phyloP scores from a whole-genome alignment of 352 stramenopile species.

The Globisporangium paddicum region DNA sequence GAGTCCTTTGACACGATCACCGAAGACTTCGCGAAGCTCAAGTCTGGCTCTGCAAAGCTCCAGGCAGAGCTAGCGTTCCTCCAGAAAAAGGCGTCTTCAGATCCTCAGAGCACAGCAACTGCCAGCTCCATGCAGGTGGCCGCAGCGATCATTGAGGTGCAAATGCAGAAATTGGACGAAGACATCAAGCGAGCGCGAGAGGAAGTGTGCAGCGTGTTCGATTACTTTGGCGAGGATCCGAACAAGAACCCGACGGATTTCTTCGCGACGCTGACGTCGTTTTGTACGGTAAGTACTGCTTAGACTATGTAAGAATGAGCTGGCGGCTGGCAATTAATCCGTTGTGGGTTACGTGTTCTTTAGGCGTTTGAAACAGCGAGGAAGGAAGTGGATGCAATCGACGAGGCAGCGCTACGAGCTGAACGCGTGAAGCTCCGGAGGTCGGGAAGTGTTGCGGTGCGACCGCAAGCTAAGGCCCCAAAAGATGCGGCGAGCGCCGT shows the following conservation, averaged over 20 bases:
- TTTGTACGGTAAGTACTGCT: conserved; percentile 43
- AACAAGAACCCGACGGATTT: conserved; percentile 67
- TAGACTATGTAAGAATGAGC: neutral
- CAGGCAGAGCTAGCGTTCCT: conserved; percentile 39
- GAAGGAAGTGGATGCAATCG: conserved; percentile 62
- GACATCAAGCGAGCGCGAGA: conserved; percentile 35
- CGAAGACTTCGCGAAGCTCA: conserved; percentile 58
- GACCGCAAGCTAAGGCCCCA: neutral
- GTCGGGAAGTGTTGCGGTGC: conserved; percentile 10
- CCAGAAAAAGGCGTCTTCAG: conserved; percentile 27
- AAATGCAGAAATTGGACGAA: conserved; percentile 39
- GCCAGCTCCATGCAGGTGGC: conserved; percentile 31
- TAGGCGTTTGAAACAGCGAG: conserved; percentile 62
- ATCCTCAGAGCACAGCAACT: neutral
- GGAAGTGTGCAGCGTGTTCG: conserved; percentile 68
- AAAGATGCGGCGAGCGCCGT: neutral
- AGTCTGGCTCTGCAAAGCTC: conserved; percentile 42
- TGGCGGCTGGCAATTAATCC: neutral
- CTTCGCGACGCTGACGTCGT: conserved; percentile 79
- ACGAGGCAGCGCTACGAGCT: conserved; percentile 45
- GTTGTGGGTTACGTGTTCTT: neutral
- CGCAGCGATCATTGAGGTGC: conserved; percentile 30
- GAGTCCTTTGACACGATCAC: conserved; percentile 69
- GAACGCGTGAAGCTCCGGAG: conserved; percentile 64
- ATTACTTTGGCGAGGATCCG: conserved; percentile 85